Percentiles rank a stretch among this genome's conserved stretches.
Conservation (phyloP, 805 yeast species). For the Kuraishia capsulata region DNA sequence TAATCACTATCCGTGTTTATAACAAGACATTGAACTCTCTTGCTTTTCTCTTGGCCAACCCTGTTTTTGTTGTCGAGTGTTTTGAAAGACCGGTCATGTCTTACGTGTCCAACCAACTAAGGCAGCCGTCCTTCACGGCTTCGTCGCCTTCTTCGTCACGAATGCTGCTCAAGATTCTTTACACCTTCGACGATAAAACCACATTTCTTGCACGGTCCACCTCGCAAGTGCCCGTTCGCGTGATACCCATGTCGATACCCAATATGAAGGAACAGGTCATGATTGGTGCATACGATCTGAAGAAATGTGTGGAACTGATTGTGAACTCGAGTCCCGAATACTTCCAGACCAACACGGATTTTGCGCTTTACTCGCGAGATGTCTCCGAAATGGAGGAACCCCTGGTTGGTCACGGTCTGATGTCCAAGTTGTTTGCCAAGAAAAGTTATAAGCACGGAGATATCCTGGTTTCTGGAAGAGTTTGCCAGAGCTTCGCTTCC, state of each 20-base stretch:
- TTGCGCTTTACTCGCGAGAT: constrained; percentile 38
- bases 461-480: constrained; percentile 43
- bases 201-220: constrained; percentile 32
- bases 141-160: neutral
- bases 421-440: constrained; percentile 20
- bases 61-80: neutral
- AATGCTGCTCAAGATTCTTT: constrained; percentile 25
- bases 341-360: constrained; percentile 28
- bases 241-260: constrained; percentile 27
- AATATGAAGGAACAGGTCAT: constrained; percentile 32
- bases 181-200: constrained; percentile 32
- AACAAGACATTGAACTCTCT: neutral
- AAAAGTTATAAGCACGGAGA: constrained; percentile 7
- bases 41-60: neutral
- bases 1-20: neutral
- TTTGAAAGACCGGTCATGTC: neutral
- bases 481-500: constrained; percentile 48
- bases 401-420: constrained; percentile 35
- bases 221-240: constrained; percentile 24
- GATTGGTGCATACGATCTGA: constrained; percentile 31
- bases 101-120: neutral
- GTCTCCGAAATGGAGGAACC: constrained; percentile 44
- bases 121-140: neutral
- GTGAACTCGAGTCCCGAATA: constrained; percentile 37
- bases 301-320: constrained; percentile 34